Evolutionary conservation across 2,329 filamentous ascomycete species (phyloP).

Genomic region (Fusarium sp.): DNA sequence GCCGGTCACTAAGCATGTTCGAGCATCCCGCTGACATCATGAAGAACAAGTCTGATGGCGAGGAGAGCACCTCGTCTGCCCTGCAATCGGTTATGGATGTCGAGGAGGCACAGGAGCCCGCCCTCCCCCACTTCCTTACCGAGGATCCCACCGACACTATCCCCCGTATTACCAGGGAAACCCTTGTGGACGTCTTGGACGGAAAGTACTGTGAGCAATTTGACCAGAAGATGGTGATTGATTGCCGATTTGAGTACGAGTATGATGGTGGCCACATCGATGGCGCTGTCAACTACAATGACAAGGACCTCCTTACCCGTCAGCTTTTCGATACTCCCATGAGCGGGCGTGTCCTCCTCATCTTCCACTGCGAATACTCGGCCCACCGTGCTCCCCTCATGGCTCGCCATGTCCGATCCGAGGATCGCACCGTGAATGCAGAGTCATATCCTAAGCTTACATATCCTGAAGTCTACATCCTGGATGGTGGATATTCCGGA

Average conservation of each 20-base stretch:
- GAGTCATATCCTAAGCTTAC: constrained; percentile 88
- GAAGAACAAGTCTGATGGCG: constrained; percentile 76
- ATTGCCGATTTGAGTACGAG: constrained; percentile 99
- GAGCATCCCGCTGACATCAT: constrained; percentile 90
- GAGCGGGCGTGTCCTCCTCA: constrained; percentile 79
- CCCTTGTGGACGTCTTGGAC: constrained; percentile 87
- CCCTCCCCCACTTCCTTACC: constrained; percentile 85
- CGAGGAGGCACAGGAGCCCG: constrained; percentile 78
- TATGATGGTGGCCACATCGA: constrained; percentile 97
- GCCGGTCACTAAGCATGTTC: constrained; percentile 97
- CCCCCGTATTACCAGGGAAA: constrained; percentile 85
- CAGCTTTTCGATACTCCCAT: constrained; percentile 80
- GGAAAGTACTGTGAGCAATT: constrained; percentile 83
- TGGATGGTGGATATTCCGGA: constrained; percentile 94
- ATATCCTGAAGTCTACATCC: constrained; percentile 97
- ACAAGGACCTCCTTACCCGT: constrained; percentile 86
- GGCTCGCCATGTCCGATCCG: constrained; percentile 91
- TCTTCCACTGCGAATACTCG: constrained; percentile 99
- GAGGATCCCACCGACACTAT: constrained; percentile 87
- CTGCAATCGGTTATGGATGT: constrained; percentile 86
- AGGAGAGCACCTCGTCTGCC: constrained; percentile 54
- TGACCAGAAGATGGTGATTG: constrained; percentile 86
- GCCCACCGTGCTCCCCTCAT: constrained; percentile 96
- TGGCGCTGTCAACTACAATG: constrained; percentile 94
- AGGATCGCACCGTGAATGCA: constrained; percentile 86